Percentiles rank a stretch among this genome's conserved stretches.
phyloP scores from a whole-genome alignment of 2,329 filamentous ascomycete species.

The Verticillium nubilum region DNA sequence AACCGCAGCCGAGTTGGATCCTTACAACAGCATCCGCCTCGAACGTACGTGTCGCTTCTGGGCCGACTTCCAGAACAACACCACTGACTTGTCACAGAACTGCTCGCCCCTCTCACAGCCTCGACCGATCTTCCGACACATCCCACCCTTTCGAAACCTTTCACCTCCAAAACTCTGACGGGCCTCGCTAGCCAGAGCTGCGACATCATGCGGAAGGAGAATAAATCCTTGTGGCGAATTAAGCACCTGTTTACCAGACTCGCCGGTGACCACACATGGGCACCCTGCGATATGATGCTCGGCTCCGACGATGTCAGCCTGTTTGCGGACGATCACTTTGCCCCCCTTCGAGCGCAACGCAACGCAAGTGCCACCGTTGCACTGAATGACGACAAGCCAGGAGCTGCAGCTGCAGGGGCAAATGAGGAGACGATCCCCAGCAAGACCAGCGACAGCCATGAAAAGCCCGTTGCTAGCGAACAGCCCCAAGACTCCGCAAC shows the following conservation, averaged over 20 bases:
- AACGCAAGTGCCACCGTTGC: not conserved
- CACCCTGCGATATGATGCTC: slow-evolving; percentile 54
- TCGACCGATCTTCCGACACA: slow-evolving; percentile 71
- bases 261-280: slow-evolving; percentile 69
- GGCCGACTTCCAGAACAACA: not conserved
- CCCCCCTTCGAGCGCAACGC: slow-evolving; percentile 11
- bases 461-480: slow-evolving; percentile 5
- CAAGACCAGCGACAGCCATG: slow-evolving; percentile 6
- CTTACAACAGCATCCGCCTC: slow-evolving; percentile 66
- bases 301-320: slow-evolving; percentile 50
- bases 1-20: slow-evolving; percentile 64
- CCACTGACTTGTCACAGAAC: slow-evolving; percentile 38
- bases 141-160: slow-evolving; percentile 68
- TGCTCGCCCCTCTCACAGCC: slow-evolving; percentile 70
- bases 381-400: not conserved
- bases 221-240: slow-evolving; percentile 65
- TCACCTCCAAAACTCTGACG: slow-evolving; percentile 66
- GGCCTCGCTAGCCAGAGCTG: slow-evolving; percentile 65
- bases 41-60: slow-evolving; percentile 51
- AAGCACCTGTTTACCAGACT: slow-evolving; percentile 69
- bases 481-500: not conserved
- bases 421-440: slow-evolving; percentile 8
- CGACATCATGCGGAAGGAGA: slow-evolving; percentile 70
- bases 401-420: not conserved
- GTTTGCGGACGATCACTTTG: slow-evolving; percentile 43